Base-by-base conservation (phyloP, 2,329 filamentous ascomycete species). In the Simplicillium aogashimaense region DNA sequence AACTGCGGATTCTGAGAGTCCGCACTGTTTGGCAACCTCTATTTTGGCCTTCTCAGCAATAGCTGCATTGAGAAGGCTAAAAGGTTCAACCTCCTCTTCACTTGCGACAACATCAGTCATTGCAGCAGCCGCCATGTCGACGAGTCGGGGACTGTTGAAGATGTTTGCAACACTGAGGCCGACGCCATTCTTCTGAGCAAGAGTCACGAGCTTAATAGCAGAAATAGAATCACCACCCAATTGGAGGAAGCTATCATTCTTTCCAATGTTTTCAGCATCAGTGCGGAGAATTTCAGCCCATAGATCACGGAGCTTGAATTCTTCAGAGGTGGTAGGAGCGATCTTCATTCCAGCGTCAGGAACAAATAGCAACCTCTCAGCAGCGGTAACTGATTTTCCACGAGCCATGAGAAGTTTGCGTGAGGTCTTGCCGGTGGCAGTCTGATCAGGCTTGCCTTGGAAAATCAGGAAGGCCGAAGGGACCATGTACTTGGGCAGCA, bases 201-300 rank as follows among this genome's bases (percentile, higher is more conserved):
- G 63, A 8, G 70, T 64, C 1, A 75, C 72, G 1, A 76, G 52
- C 47, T 67, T 70, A 67, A 76, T 77, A 1, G 69, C 70, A 2
- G 63, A 53, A 11, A 75, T 65, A 0, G 71, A 74, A 52, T 74
- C 70, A 14, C 72, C 72, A 1, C 72, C 71, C 0, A 73, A 60
- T 2, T 62, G 63, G 59, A 75, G 73, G 53, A 76, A 75, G 53
- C 69, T 70, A 45, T 73, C 66, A 11, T 71, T 63, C 3, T 63
- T 51, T 2, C 66, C 61, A 9, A 74, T 67, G 3, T 7, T n/a
- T 14, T 31, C 29, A 15, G 20, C 20, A 25, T 25, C 20, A 5
- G 20, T 25, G 20, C 20, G 20, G 9, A 25, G 20, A 25, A 25
- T 25, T 25, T 25, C 20, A 25, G 20, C 20, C 20, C 20, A 25